phyloP scores from a whole-genome alignment of 768 basidiomycete genomes.

The Vararia minispora region DNA sequence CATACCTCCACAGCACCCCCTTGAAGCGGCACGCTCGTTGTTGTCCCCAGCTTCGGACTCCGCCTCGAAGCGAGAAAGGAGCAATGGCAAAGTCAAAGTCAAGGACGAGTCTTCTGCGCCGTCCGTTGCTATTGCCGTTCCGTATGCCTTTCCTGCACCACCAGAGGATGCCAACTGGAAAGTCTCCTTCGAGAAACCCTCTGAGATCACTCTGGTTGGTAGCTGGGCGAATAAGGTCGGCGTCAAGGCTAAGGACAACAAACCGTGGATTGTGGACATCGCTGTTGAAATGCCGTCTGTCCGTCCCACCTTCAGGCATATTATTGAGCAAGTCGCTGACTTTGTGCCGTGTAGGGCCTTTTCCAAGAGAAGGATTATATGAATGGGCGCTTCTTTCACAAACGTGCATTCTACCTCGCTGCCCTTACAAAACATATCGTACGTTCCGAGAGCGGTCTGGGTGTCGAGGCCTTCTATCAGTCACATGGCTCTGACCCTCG shows the following conservation, averaged over 20 bases:
- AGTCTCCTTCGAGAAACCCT: conserved; percentile 68
- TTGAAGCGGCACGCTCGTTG: conserved; percentile 47
- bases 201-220: conserved; percentile 67
- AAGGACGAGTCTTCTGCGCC: no score
- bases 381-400: conserved; percentile 84
- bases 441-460: conserved; percentile 30
- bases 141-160: conserved; percentile 60
- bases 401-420: conserved; percentile 83
- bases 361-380: conserved; percentile 96
- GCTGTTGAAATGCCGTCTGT: conserved; percentile 84
- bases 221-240: conserved; percentile 77
- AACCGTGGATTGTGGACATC: conserved; percentile 63
- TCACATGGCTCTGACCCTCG: conserved; percentile 52
- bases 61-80: background rate
- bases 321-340: background rate
- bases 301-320: conserved; percentile 6
- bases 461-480: conserved; percentile 51
- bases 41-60: conserved; percentile 29
- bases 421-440: conserved; percentile 55
- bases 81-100: conserved; percentile 3
- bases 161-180: conserved; percentile 82
- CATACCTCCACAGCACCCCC: conserved; percentile 49
- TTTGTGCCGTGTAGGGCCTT: conserved; percentile 34
- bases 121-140: conserved; percentile 35
- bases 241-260: conserved; percentile 60